Conservation (phyloP, 2,329 filamentous ascomycete species). For the Stenocarpella maydis region DNA sequence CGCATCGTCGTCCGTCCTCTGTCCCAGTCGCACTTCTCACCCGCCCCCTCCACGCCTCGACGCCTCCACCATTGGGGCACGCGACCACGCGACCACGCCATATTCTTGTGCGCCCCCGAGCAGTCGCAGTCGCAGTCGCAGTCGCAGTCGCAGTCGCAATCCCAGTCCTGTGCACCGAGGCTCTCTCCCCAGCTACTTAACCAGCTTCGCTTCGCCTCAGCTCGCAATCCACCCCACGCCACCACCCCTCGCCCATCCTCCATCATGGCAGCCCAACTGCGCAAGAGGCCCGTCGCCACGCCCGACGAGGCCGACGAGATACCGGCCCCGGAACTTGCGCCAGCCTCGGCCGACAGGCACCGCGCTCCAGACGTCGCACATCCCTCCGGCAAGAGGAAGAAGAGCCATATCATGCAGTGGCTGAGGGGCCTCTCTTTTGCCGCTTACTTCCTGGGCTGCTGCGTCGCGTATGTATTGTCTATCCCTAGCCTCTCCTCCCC, state of each 20-base stretch:
- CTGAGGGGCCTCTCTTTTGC: slow-evolving; percentile 60
- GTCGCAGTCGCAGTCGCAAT: too few species aligned
- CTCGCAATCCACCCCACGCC: background rate
- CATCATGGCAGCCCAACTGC: slow-evolving; percentile 49
- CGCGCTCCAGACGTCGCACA: slow-evolving; percentile 46
- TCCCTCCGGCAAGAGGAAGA: slow-evolving; percentile 63
- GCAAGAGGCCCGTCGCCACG: slow-evolving; percentile 43
- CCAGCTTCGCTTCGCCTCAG: background rate
- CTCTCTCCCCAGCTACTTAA: background rate
- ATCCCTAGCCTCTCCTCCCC: background rate
- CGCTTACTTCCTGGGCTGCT: slow-evolving; percentile 61
- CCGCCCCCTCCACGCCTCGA: background rate
- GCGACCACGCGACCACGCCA: slow-evolving; percentile 6
- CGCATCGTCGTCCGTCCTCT: background rate
- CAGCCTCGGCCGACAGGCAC: slow-evolving; percentile 31
- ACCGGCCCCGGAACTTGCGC: slow-evolving; percentile 40
- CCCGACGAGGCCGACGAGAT: slow-evolving; percentile 32
- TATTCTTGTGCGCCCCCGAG: too few species aligned
- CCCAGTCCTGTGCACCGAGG: too few species aligned
- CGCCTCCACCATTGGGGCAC: background rate
- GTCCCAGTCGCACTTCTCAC: background rate
- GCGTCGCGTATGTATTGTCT: slow-evolving; percentile 55
- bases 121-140: too few species aligned
- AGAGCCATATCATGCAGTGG: slow-evolving; percentile 59
- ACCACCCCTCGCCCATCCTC: slow-evolving; percentile 20